Evolutionary conservation across 768 basidiomycete genomes (phyloP).

Genomic region (Mrakia blollopis): DNA sequence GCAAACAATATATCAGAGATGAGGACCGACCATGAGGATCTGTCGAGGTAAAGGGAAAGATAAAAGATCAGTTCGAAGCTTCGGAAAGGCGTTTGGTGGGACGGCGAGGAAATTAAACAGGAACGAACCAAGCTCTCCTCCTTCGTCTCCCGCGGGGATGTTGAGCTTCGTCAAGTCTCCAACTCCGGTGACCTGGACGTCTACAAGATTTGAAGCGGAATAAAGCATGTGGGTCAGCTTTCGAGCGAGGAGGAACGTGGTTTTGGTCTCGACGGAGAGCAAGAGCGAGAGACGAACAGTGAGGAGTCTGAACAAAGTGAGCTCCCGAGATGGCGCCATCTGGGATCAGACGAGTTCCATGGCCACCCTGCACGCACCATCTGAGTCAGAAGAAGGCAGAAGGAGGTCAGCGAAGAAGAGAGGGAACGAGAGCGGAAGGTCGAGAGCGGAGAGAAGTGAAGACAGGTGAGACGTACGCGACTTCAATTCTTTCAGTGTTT

Average conservation of each 20-base stretch:
- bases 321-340: constrained; percentile 37
- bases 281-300: constrained; percentile 3
- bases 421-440: background rate
- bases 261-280: background rate
- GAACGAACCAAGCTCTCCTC: constrained; percentile 51
- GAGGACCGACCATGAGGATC: too few species aligned
- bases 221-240: background rate
- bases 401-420: background rate
- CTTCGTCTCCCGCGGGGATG: constrained; percentile 59
- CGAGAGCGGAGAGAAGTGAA: background rate
- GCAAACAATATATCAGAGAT: too few species aligned
- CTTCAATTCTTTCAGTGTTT: constrained; percentile 60
- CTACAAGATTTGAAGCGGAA: background rate
- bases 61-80: too few species aligned
- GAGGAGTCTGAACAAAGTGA: constrained; percentile 38
- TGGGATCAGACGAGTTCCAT: constrained; percentile 39
- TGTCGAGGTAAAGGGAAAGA: background rate
- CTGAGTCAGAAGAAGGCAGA: background rate
- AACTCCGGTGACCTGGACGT: constrained; percentile 52
- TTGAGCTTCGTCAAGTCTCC: constrained; percentile 65
- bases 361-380: constrained; percentile 61
- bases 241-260: background rate
- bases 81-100: background rate
- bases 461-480: constrained; percentile 47
- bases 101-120: too few species aligned